Evolutionary conservation across 2,329 filamentous ascomycete species (phyloP).

Genomic region (Scytalidium sp.): DNA sequence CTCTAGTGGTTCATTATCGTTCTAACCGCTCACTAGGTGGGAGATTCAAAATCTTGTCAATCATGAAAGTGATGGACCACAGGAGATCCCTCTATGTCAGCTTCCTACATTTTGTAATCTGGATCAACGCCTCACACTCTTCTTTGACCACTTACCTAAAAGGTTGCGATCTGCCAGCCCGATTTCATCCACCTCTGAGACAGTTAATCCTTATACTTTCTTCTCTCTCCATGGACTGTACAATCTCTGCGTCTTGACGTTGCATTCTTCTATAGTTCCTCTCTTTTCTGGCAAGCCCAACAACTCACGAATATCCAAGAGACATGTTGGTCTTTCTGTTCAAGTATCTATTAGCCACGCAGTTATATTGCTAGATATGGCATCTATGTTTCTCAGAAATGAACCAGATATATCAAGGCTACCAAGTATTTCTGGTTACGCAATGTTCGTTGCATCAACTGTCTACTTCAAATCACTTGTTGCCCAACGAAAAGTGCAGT

Average conservation of each 20-base stretch:
- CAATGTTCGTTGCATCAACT: conserved; percentile 11
- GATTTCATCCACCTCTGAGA: conserved; percentile 5
- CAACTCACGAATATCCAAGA: conserved; percentile 8
- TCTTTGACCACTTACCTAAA: conserved; percentile 9
- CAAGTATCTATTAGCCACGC: conserved; percentile 12
- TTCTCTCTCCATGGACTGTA: conserved; percentile 12
- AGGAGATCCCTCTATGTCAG: conserved; percentile 1
- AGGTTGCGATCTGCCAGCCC: conserved; percentile 4
- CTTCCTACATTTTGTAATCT: conserved; percentile 8
- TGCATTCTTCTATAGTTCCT: conserved; percentile 13
- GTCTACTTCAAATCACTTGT: conserved; percentile 13
- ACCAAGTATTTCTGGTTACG: conserved; percentile 11
- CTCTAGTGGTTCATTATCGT: background rate
- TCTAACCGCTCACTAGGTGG: conserved; percentile 6
- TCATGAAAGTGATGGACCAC: background rate
- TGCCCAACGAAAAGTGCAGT: conserved; percentile 10
- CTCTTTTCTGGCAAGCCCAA: conserved; percentile 10
- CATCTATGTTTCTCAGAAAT: conserved; percentile 9
- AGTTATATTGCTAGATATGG: conserved; percentile 10
- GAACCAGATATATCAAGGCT: conserved; percentile 9
- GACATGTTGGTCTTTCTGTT: conserved; percentile 8
- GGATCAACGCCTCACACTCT: conserved; percentile 7
- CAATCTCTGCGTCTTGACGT: conserved; percentile 7
- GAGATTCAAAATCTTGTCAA: conserved; percentile 15
- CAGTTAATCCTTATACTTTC: conserved; percentile 5